Evolutionary conservation across 345 rosid species (phyloP), one percentile per base, ranked within the genome.

Genomic region (Trapa bicornis): DNA sequence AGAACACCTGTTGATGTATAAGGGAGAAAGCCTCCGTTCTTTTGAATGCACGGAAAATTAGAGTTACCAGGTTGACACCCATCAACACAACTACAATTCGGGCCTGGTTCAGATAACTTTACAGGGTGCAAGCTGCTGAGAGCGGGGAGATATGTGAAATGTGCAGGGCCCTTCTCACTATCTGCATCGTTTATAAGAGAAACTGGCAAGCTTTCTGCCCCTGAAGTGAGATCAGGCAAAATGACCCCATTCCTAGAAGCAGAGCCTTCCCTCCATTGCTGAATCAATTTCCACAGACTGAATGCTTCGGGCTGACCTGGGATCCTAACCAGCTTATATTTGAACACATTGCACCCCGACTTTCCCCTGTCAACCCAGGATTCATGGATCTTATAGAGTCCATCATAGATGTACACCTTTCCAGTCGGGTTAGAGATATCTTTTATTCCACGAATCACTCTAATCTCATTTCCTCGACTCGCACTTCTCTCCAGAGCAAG

Each of bases 121-220:
- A 81, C 75, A 32, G 90, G 73, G 61, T 79, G 81, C 5, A 70
- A 64, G 72, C 79, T 73, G 82, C 80, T 85, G 7, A 85, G 73
- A 53, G 75, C 61, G 16, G 88, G 56, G 69, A 74, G 67, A 74
- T 91, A 93, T 35, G 75, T 85, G 76, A 93, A 93, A 79, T 76
- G 73, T 37, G 86, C 85, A 56, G 97, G 97, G 8, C 94, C 86
- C 68, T 80, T 90, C 82, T 85, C 96, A 61, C 74, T 84, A 75
- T 91, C 97, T 37, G 88, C 77, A 56, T 89, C 90, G 74, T 91
- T 93, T 66, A 91, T 89, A 57, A 93, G 85, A 13, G 92, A 80
- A 70, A 91, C 87, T 33, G 96, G 84, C 29, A 74, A 2, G 14
- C 64, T 71, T 79, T 91, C 99, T 36, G 80, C 89, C 71, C 95